phyloP scores from a whole-genome alignment of 495 filamentous ascomycete genomes.

The Aspergillus sparsus region DNA sequence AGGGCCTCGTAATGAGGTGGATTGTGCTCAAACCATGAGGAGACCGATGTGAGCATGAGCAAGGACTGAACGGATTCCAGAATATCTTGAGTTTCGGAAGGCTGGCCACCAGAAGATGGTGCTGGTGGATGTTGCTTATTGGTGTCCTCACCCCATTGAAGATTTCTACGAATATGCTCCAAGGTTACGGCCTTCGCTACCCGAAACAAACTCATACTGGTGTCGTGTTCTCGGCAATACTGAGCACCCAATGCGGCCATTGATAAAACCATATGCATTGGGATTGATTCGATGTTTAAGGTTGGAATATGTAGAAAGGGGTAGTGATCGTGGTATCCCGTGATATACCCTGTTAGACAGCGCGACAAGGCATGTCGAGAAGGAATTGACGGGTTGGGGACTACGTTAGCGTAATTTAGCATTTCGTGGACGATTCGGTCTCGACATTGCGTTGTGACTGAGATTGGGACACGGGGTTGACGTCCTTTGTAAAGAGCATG shows the following conservation, averaged over 20 bases:
- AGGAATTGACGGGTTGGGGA: constrained; percentile 39
- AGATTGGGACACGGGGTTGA: constrained; percentile 35
- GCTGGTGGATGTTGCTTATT: neutral
- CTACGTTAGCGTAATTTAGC: constrained; percentile 35
- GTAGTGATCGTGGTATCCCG: constrained; percentile 67
- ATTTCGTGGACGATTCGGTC: constrained; percentile 33
- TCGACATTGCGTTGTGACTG: constrained; percentile 39
- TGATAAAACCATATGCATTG: constrained; percentile 62
- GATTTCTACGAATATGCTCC: constrained; percentile 39
- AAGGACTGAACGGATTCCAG: constrained; percentile 38
- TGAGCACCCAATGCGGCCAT: constrained; percentile 66
- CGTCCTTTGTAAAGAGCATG: constrained; percentile 33
- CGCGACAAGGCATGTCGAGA: constrained; percentile 65
- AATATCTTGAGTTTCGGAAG: constrained; percentile 30
- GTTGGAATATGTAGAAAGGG: constrained; percentile 70
- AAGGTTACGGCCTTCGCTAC: constrained; percentile 43
- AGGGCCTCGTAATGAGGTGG: constrained; percentile 39
- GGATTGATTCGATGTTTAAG: constrained; percentile 51
- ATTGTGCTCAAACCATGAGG: constrained; percentile 40
- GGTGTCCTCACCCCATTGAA: constrained; percentile 25
- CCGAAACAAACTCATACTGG: constrained; percentile 51
- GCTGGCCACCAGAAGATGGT: constrained; percentile 12
- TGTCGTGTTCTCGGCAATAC: constrained; percentile 53
- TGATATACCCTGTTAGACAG: constrained; percentile 67
- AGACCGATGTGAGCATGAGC: constrained; percentile 37